Conservation (phyloP, 805 yeast species). For the Yarrowia sp. region DNA sequence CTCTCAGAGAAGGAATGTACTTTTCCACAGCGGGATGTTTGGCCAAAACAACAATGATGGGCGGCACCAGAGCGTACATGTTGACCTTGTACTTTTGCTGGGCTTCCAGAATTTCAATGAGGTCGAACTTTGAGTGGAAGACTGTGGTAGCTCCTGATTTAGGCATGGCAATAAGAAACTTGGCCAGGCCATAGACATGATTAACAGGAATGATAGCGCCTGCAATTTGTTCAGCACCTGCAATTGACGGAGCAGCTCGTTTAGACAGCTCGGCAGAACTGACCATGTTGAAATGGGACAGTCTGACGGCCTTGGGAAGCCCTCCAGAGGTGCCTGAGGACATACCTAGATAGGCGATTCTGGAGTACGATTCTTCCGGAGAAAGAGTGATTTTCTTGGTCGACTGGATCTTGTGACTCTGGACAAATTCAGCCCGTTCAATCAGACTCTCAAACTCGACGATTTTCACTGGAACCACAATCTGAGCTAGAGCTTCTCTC, state of each 20-base stretch:
- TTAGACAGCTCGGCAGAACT: slow-evolving; percentile 12
- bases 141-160: slow-evolving; percentile 31
- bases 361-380: slow-evolving; percentile 2
- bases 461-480: background rate
- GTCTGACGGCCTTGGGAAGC: slow-evolving; percentile 18
- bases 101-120: slow-evolving; percentile 34
- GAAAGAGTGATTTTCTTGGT: background rate
- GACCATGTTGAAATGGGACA: slow-evolving; percentile 16
- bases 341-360: slow-evolving; percentile 20
- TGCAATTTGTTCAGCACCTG: slow-evolving; percentile 28
- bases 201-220: slow-evolving; percentile 38
- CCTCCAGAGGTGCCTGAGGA: slow-evolving; percentile 24
- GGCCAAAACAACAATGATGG: slow-evolving; percentile 46
- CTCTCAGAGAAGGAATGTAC: slow-evolving; percentile 43
- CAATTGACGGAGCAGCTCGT: background rate
- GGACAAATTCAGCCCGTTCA: background rate
- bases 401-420: background rate
- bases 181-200: slow-evolving; percentile 36
- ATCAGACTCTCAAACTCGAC: slow-evolving; percentile 9
- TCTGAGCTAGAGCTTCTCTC: background rate
- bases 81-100: slow-evolving; percentile 39
- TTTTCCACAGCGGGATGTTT: slow-evolving; percentile 44
- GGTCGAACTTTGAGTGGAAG: slow-evolving; percentile 38
- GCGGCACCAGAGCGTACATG: slow-evolving; percentile 44
- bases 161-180: slow-evolving; percentile 33